Base-by-base conservation (phyloP, 1,284 basidiomycete genomes). In the Cryptococcus deneoformans region DNA sequence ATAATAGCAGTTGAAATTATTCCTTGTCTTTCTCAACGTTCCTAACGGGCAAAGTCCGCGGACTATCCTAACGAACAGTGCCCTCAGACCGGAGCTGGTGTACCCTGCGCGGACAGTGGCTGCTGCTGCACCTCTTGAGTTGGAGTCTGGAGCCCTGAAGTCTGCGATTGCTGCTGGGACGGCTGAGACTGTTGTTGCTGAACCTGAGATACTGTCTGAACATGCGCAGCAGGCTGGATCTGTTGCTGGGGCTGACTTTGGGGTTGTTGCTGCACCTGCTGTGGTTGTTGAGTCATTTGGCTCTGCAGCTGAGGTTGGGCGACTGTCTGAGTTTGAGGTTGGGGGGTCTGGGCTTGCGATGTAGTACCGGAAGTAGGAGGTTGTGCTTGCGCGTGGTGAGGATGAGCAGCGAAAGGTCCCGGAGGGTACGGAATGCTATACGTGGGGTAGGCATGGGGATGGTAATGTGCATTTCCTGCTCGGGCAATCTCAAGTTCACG, bases 401-500 rank as follows among this genome's bases (percentile, higher is more conserved):
- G 46, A n/a, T 46, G 46, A 14, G 46, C 12, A 29, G 29, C 29
- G n/a, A 16, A 29, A n/a, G 46, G 12, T 29, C 34, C 37, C 6
- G 11, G 46, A 20, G 36, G 47, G 29, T 11, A 10, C 12, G 46
- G n/a, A 36, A 8, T 9, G 10, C 35, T 14, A 20, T n/a, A 29
- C 8, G 14, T 43, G 29, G 12, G 38, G 34, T 47, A 29, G 39
- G 36, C 16, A 20, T 9, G 46, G 47, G 57, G 6, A 51, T 16
- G 56, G 44, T 54, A 56, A 14, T 56, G 51, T 20, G 53, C 50
- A 5, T 58, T 53, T n/a, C 53, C 55, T 11, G 61, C 64, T 51
- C 67, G 51, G 2, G 61, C 58, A 24, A 65, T 63, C 40, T 69
- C 70, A 42, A 90, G 68, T 72, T 92, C 90, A 66, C 87, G 85